Conservation (phyloP, 163 green algal genomes). For the Chlamydomonas reinhardtii region DNA sequence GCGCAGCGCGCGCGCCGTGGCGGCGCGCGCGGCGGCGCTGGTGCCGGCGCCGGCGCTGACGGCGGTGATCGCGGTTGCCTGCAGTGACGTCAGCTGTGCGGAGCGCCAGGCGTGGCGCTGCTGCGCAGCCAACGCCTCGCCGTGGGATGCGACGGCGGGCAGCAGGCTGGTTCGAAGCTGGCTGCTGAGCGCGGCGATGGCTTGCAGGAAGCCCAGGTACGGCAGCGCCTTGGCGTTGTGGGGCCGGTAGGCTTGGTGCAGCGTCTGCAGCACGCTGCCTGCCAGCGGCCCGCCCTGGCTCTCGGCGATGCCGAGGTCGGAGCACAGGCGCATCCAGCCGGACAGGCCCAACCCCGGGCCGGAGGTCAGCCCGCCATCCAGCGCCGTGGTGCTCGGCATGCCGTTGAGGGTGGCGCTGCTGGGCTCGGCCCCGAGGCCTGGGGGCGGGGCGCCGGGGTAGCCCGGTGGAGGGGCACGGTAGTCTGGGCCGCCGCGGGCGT, state of each 20-base stretch:
- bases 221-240: neutral
- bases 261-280: neutral
- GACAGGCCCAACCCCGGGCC: neutral
- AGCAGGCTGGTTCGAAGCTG: constrained; percentile 12
- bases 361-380: neutral
- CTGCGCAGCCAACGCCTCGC: neutral
- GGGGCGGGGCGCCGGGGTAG: neutral
- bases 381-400: neutral
- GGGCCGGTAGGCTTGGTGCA: constrained; percentile 3
- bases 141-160: neutral
- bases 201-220: constrained; percentile 41
- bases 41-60: too few species aligned
- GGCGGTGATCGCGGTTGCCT: too few species aligned
- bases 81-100: too few species aligned
- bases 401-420: too few species aligned
- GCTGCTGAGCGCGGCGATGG: constrained; percentile 15
- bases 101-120: constrained; percentile 5
- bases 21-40: too few species aligned
- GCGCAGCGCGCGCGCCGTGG: too few species aligned
- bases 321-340: constrained; percentile 36
- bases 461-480: neutral
- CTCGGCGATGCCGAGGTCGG: constrained; percentile 4
- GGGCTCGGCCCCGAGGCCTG: neutral
- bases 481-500: constrained; percentile 8
- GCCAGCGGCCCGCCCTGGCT: constrained; percentile 17